Evolutionary conservation across 148 eudicot species (phyloP), one percentile per base, ranked within the genome.

Genomic region (Nepenthes mirabilis): DNA sequence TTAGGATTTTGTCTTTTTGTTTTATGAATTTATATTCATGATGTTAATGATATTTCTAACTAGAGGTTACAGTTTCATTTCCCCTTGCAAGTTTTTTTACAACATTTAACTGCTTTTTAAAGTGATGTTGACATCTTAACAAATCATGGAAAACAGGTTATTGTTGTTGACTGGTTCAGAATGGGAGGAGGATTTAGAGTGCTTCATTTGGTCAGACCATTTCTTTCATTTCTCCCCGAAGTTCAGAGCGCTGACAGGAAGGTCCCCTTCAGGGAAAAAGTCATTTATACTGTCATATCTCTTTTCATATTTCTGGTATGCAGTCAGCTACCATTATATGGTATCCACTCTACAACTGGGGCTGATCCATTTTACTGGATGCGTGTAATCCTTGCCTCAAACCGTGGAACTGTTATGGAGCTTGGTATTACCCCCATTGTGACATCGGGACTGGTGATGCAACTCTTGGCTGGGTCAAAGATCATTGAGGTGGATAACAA

Each of bases 391-490:
- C 93, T 89, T 47, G 96, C 96, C 56, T 85, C 93, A 47, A 89
- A 75, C 64, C 85, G 96, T 65, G 96, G 96, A 45, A 89, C 96
- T 2, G 93, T 89, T 40, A 89, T 89, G 96, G 96, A 89, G 75
- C 84, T 89, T n/a, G 96, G 96, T 57, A 89, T 89, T 79, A 89
- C 96, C 58, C 96, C 96, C 40, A 85, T 89, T 75, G 96, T 89
- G 52, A 89, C 96, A 5, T 85, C 96, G 70, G 93, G 93, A 66
- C 56, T 89, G 54, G 93, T 89, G 61, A 85, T 89, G 90, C 96
- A 89, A 53, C 96, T 89, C 51, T 73, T 89, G 75, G 89, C 87
- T 70, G 96, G 96, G 49, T 89, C 96, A 6, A 89, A 89, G 65
- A 89, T 89, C 36, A 89, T 89, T 66, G 90, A 89, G 66, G 96